A percentile compares a stretch with the other conserved stretches of the same genome.
phyloP scores from a whole-genome alignment of 1,139 yeast genomes.

The Yamadazyma siamensis region DNA sequence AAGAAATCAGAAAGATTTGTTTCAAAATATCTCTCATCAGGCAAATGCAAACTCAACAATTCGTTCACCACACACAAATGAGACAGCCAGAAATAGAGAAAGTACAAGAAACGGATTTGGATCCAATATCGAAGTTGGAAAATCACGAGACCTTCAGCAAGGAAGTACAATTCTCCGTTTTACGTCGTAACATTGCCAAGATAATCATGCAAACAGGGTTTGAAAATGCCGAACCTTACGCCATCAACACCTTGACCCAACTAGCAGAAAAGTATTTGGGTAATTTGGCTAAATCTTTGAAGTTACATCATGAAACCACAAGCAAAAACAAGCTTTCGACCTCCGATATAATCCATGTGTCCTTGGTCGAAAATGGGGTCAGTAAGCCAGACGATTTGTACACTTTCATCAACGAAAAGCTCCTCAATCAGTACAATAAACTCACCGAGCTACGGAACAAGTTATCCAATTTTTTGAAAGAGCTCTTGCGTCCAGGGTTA shows the following conservation, averaged over 20 bases:
- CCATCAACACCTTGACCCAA: slow-evolving; percentile 78
- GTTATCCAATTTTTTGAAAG: slow-evolving; percentile 72
- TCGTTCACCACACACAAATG: slow-evolving; percentile 71
- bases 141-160: slow-evolving; percentile 59
- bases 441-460: slow-evolving; percentile 66
- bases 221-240: slow-evolving; percentile 76
- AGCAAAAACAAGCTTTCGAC: slow-evolving; percentile 45
- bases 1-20: slow-evolving; percentile 82
- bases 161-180: slow-evolving; percentile 60
- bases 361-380: slow-evolving; percentile 82
- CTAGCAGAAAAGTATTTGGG: slow-evolving; percentile 77
- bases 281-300: slow-evolving; percentile 70
- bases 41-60: slow-evolving; percentile 85
- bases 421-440: slow-evolving; percentile 66
- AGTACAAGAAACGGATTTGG: slow-evolving; percentile 69
- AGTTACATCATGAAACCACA: slow-evolving; percentile 64
- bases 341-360: slow-evolving; percentile 52
- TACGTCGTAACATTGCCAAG: slow-evolving; percentile 71
- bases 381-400: slow-evolving; percentile 75
- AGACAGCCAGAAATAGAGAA: slow-evolving; percentile 65
- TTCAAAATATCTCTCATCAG: slow-evolving; percentile 85
- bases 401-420: slow-evolving; percentile 69
- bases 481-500: slow-evolving; percentile 78
- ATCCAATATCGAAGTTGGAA: slow-evolving; percentile 70
- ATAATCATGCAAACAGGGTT: slow-evolving; percentile 92